Evolutionary conservation across 345 rosid genomes (phyloP).

Genomic region (Microcos paniculata): DNA sequence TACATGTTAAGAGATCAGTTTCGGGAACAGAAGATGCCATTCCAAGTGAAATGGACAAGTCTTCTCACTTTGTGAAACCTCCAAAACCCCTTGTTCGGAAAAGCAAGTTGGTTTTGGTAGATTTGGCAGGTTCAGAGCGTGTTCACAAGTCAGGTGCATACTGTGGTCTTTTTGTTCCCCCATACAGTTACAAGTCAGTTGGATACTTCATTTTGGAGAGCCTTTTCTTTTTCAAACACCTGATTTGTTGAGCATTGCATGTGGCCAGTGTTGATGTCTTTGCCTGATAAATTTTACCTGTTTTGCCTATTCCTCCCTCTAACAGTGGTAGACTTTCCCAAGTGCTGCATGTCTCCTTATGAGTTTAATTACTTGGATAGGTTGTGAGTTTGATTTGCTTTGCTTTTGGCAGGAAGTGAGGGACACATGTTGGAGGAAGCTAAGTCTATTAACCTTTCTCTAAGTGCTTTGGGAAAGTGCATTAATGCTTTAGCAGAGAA

Average conservation of each 20-base stretch:
- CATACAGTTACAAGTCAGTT: not conserved
- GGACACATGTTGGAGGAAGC: constrained; percentile 93
- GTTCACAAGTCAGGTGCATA: constrained; percentile 87
- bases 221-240: not conserved
- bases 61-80: constrained; percentile 66
- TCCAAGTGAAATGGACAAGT: constrained; percentile 53
- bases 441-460: constrained; percentile 84
- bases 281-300: not conserved
- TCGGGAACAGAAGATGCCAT: constrained; percentile 52
- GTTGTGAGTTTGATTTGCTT: constrained; percentile 13
- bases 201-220: not conserved
- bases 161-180: not conserved
- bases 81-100: constrained; percentile 74
- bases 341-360: not conserved
- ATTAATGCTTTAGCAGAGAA: constrained; percentile 88
- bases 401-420: constrained; percentile 64
- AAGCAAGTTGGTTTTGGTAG: constrained; percentile 91
- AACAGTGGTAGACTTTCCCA: not conserved
- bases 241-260: not conserved
- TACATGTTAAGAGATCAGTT: constrained; percentile 80
- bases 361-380: not conserved
- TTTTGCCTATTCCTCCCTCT: not conserved
- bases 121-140: constrained; percentile 99
- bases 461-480: constrained; percentile 91
- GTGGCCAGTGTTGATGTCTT: not conserved